Base-by-base conservation (phyloP, 768 basidiomycete species). In the Mrakia gelida region DNA sequence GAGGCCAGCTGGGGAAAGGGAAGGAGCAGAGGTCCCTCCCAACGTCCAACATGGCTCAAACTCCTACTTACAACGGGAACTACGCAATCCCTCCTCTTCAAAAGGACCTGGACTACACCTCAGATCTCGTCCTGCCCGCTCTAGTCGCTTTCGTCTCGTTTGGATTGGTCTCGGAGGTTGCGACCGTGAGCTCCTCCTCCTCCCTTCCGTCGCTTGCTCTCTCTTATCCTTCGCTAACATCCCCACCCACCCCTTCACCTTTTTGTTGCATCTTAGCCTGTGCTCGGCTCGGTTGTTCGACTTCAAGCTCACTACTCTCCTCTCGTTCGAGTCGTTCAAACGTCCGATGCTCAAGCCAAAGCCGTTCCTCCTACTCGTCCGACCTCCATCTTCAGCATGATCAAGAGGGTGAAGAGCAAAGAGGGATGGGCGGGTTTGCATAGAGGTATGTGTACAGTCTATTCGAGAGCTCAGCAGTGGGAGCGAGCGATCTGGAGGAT, bases 321-420 rank as follows among this genome's bases (percentile, higher is more conserved):
- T 15, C 67, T 70, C 67, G 67, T 70, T 21, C 67, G 67, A 45
- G 67, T 34, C 38, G 38, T 70, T 15, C 32, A 45, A 41, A 70
- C 67, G 21, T 10, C 2, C 67, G 67, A 41, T 10, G 67, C 10
- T 21, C 18, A n/a, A n/a, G 67, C 34, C 21, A 38, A 52, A 52
- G 49, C 49, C 18, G 49, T 52, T 13, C 49, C 49, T 21, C 49
- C 67, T 16, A 28, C 65, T 34, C 41, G 41, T n/a, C 67, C 67
- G 18, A 43, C 67, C 34, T 70, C 67, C 18, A 43, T 70, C 67
- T 70, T 34, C 34, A 23, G 41, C 21, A 45, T 41, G 34, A 9
- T 43, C 18, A 45, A 23, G 21, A 41, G 16, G 1, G 67, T 43
- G 5, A 70, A 70, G 67, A 41, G 10, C 7, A 38, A 70, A 41